A percentile compares a stretch with the other conserved stretches of the same genome.
These are phyloP conservation scores for Cucumis melo DNA, from an alignment of 306 rosid genomes.

Conservation along the genomic window DNA sequence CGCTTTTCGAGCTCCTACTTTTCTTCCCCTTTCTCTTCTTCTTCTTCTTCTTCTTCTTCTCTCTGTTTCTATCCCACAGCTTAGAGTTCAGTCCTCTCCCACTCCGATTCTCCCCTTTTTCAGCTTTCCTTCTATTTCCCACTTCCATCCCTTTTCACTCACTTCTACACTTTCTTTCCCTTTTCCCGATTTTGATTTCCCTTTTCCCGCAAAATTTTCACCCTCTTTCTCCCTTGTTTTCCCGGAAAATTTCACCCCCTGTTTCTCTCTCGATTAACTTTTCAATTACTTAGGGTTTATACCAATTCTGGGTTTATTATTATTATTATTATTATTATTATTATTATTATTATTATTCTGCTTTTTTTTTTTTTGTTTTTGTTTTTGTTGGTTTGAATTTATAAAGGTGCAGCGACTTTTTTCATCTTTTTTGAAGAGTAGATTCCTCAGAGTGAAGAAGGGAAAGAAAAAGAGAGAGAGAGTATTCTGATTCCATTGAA, in stretches of 20 bases:
- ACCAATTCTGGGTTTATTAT: not conserved
- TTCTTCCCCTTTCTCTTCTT: not conserved
- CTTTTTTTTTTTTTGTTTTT: too few species aligned
- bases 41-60: not conserved
- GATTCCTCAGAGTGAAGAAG: slow-evolving; percentile 4
- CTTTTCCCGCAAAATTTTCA: slow-evolving; percentile 11
- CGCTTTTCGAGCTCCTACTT: not conserved
- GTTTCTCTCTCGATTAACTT: slow-evolving; percentile 12
- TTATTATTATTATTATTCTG: not conserved
- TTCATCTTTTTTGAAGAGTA: not conserved
- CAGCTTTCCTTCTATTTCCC: not conserved
- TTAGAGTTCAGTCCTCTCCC: not conserved
- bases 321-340: not conserved
- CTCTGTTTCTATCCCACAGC: not conserved
- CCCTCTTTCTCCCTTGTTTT: slow-evolving; percentile 1
- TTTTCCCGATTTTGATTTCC: slow-evolving; percentile 17
- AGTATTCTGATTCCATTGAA: slow-evolving; percentile 15
- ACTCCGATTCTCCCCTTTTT: not conserved
- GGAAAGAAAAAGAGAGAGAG: not conserved
- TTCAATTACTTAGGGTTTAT: not conserved
- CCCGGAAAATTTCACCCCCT: slow-evolving; percentile 7
- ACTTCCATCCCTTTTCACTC: not conserved
- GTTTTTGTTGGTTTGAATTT: too few species aligned
- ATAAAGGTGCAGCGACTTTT: slow-evolving; percentile 2
- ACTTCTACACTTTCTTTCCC: not conserved